Evolutionary conservation across 148 eudicot species (phyloP), one percentile per base, ranked within the genome.

Genomic region (Cornus kousa): DNA sequence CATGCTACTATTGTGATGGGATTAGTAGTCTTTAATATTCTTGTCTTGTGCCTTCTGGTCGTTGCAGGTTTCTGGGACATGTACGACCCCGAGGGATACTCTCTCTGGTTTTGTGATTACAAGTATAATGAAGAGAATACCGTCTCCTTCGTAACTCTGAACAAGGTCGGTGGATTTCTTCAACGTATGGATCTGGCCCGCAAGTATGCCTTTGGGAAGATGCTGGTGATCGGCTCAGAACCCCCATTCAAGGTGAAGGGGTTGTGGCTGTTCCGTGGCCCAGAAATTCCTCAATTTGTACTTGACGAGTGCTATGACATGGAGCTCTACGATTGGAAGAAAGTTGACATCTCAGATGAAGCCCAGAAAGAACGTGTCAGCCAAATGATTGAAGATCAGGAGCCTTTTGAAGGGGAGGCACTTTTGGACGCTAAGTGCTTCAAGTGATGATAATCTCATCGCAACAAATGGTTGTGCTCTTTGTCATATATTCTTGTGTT

Each of bases 11-110:
- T 48, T 17, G 32, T 20, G 12, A 2, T 48, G 28, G 60, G 10
- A 23, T 7, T 9, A 48, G 33, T 10, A 67, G 35, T 13, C 59
- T 48, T 11, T 2, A 17, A 73, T 73, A 48, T 2, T 1, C 14
- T 53, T 53, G 17, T 12, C 59, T 13, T 53, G 4, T 53, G 59
- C 19, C 59, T 12, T 53, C 24, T 62, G 22, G 24, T 46, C 40
- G 48, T 79, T 78, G 31, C 85, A 91, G 95, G 95, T 70, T 91
- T 91, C 66, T 89, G 93, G 95, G 95, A 91, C 72, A 91, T 91
- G 93, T 91, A 88, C 67, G 95, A 91, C 46, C 90, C 95, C 0
- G 91, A 89, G 72, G 89, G 87, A 2, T 84, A 84, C 82, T 87
- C 89, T 9, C 83, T 87, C 5, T 86, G 89, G 89, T 84, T 86